Base-by-base conservation (phyloP, 2,329 filamentous ascomycete genomes). In the Dothiorella sarmentorum region DNA sequence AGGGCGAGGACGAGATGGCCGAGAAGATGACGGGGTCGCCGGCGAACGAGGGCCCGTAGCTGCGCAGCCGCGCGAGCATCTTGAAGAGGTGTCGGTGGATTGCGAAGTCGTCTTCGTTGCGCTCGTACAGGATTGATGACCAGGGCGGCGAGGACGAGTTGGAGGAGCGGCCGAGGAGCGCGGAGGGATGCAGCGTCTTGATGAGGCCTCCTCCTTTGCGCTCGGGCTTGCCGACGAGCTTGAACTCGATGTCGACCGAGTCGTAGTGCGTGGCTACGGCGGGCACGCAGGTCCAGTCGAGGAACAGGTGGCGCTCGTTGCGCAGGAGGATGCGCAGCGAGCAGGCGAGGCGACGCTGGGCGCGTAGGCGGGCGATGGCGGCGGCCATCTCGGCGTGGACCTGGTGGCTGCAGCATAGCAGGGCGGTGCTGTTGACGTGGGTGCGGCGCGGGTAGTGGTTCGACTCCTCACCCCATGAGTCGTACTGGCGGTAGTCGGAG, bases 11-110 rank as follows among this genome's bases (percentile, higher is more conserved):
- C 17, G 35, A 29, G 43, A 47, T 29, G 40, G 31, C 38, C 18
- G 31, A 33, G 53, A 56, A 56, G 52, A 43, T 43, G 37, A 56
- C 24, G 38, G 40, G 52, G 27, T 44, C 52, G 52, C 52, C 52
- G 37, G 44, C 22, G 38, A 56, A 56, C 11, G 26, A 35, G 9
- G 29, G 29, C 5, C 42, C 40, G 55, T 53, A 37, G 49, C 18
- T 40, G 35, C 49, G 49, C 5, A 53, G 49, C 4, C 49, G 49
- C 29, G 49, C 49, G 33, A 53, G 49, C 15, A 47, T 44, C 20
- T 56, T 43, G 52, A 43, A 44, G 38, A 43, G 40, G 37, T 31
- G 37, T 26, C 52, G 52, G 52, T 56, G 52, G 35, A 53, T 24
- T 18, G 15, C 24, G 24, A 40, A 40, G 22, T 53, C 49, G 33